Conservation (phyloP, 179 eudicot species). For the Actinidia polygama region DNA sequence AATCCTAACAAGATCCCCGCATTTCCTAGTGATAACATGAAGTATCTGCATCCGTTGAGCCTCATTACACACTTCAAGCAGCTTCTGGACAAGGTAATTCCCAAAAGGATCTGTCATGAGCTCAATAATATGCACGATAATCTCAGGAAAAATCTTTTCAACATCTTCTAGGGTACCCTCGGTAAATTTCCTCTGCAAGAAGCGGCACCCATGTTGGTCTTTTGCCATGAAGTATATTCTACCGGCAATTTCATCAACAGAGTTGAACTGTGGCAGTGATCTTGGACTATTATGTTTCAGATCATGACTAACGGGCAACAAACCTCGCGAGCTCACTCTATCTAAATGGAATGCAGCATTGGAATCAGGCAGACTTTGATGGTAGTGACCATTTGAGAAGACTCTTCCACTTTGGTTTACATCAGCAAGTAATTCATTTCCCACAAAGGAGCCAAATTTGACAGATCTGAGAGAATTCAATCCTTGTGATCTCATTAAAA, state of each 20-base stretch:
- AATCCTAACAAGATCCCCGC: constrained; percentile 44
- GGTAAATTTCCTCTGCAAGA: constrained; percentile 45
- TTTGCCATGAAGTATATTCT: constrained; percentile 46
- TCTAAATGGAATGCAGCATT: constrained; percentile 21
- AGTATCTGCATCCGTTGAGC: constrained; percentile 46
- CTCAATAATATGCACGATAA: constrained; percentile 43
- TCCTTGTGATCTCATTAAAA: constrained; percentile 30
- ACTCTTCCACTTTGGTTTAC: constrained; percentile 28
- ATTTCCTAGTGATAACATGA: constrained; percentile 31
- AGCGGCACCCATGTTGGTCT: constrained; percentile 51
- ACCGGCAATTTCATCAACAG: constrained; percentile 35
- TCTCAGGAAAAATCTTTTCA: constrained; percentile 39
- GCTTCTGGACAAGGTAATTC: constrained; percentile 55
- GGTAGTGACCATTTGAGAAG: constrained; percentile 26
- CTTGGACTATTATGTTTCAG: constrained; percentile 24
- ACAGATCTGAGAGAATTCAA: constrained; percentile 29
- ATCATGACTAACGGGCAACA: constrained; percentile 13
- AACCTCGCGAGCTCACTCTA: constrained; percentile 1
- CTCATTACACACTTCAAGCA: constrained; percentile 50
- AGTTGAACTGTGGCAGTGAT: constrained; percentile 26
- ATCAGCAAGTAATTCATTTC: constrained; percentile 23
- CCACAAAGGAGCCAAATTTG: constrained; percentile 32
- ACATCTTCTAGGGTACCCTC: constrained; percentile 45
- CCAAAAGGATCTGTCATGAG: constrained; percentile 56
- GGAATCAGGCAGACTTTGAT: constrained; percentile 5